A percentile compares a stretch with the other conserved stretches of the same genome.
Evolutionary conservation across 139 green algal genomes (phyloP).

Genomic region (Spirogloea muscicola): DNA sequence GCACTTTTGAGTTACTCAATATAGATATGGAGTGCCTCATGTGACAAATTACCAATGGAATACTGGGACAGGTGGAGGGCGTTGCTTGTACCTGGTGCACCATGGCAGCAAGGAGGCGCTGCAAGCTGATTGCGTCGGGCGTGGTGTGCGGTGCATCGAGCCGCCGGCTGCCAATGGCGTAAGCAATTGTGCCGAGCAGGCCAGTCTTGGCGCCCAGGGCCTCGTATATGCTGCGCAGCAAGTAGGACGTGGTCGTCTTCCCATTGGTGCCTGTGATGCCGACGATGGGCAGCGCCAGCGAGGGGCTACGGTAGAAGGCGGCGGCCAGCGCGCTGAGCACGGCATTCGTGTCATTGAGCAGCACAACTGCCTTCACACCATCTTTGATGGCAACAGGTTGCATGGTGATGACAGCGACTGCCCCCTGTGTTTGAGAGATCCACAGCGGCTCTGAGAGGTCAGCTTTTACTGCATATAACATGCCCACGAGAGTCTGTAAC

Average conservation of each 20-base stretch:
- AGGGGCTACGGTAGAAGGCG: conserved; percentile 64
- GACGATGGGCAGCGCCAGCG: conserved; percentile 53
- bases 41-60: not conserved
- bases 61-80: not conserved
- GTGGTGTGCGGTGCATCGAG: conserved; percentile 54
- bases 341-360: conserved; percentile 41
- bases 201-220: conserved; percentile 34
- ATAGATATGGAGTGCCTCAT: not conserved
- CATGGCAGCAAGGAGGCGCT: conserved; percentile 76
- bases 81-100: conserved; percentile 68
- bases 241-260: conserved; percentile 92
- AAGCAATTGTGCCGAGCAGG: conserved; percentile 65
- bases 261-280: conserved; percentile 76
- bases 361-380: conserved; percentile 26
- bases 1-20: not conserved
- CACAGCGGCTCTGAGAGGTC: not conserved
- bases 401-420: conserved; percentile 43
- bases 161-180: conserved; percentile 48
- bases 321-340: conserved; percentile 49
- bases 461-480: not conserved
- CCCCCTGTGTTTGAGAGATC: conserved; percentile 35
- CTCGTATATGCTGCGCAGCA: conserved; percentile 52
- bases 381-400: conserved; percentile 41
- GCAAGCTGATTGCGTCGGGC: conserved; percentile 56
- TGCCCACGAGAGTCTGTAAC: not conserved